Conservation (phyloP, 192 early-diverging fungal genomes). For the Podila horticola region DNA sequence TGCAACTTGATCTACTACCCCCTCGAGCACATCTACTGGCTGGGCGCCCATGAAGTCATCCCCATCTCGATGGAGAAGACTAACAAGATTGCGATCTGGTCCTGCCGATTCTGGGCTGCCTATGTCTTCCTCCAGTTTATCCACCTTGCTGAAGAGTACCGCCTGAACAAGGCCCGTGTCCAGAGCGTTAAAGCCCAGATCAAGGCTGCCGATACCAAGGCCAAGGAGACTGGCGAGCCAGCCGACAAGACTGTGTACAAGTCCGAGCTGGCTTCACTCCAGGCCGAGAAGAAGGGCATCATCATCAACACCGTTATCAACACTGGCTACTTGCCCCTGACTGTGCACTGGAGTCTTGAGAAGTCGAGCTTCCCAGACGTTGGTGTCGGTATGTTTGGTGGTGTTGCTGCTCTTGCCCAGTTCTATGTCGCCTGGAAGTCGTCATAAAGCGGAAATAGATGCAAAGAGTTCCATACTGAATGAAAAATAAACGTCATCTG, state of each 20-base stretch:
- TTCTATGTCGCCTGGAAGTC: constrained; percentile 86
- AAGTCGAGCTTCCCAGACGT: constrained; percentile 89
- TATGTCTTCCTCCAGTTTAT: constrained; percentile 93
- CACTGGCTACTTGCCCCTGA: constrained; percentile 91
- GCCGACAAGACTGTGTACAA: constrained; percentile 62
- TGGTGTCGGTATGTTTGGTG: constrained; percentile 92
- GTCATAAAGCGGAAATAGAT: constrained; percentile 24
- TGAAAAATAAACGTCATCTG: too few species aligned
- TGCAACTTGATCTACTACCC: constrained; percentile 92
- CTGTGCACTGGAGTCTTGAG: constrained; percentile 92
- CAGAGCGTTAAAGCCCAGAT: constrained; percentile 58
- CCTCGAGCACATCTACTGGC: constrained; percentile 96
- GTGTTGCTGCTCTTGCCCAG: constrained; percentile 89
- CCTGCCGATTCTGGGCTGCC: constrained; percentile 95
- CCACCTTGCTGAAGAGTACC: constrained; percentile 77
- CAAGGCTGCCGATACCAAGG: constrained; percentile 66
- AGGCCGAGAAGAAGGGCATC: constrained; percentile 67
- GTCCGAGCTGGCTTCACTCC: constrained; percentile 71
- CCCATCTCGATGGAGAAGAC: constrained; percentile 75
- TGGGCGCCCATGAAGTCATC: constrained; percentile 87
- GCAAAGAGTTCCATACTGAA: too few species aligned
- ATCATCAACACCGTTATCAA: constrained; percentile 85
- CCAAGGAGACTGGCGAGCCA: constrained; percentile 55
- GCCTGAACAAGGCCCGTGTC: constrained; percentile 62
- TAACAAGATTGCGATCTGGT: constrained; percentile 89